Evolutionary conservation across 2,329 filamentous ascomycete genomes (phyloP), one percentile per base, ranked within the genome.

Genomic region (Botrytis pseudocinerea): DNA sequence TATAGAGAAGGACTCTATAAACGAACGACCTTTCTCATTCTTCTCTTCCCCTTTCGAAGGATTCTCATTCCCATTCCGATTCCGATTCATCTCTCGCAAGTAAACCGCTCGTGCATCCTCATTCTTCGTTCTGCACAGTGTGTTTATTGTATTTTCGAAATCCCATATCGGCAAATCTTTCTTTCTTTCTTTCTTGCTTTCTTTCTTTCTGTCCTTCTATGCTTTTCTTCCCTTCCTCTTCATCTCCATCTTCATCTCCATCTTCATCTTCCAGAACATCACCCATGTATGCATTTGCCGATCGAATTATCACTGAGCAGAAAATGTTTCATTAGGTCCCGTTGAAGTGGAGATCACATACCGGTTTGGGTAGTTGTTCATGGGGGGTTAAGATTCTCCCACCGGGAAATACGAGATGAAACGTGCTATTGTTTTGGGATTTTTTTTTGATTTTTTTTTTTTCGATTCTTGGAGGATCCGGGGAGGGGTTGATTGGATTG

Each of bases 361-460:
- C 22, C 28, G 28, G 32, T 48, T 65, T 48, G 7, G 42, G 7
- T 25, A 6, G 28, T 48, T 2, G 25, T 16, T n/a, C 48, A 54
- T 54, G 48, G 48, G 48, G 6, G 25, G 2, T 14, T 14, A 14
- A 54, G 16, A 54, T 54, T 66, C 63, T 51, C 63, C 7, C 1
- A 66, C 44, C n/a, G 63, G 44, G 44, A 35, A 46, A 25, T 66
- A 66, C 63, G 63, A 66, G 63, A 66, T 66, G 63, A 66, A 66
- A 66, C 63, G 18, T 28, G 4, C 32, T 32, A 38, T 48, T 32
- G 63, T 38, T 38, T 38, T 38, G 38, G 5, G 38, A 38, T 8
- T 38, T 38, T 7, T 38, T 38, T 38, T 38, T 2, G 2, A 32
- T 32, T 32, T 32, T 32, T 32, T 32, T 32, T 38, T 9, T 38